A percentile compares a stretch with the other conserved stretches of the same genome.
These are phyloP conservation scores for Neocucurbitaria cava DNA, from an alignment of 2,329 filamentous ascomycete genomes.

Conservation along the genomic window DNA sequence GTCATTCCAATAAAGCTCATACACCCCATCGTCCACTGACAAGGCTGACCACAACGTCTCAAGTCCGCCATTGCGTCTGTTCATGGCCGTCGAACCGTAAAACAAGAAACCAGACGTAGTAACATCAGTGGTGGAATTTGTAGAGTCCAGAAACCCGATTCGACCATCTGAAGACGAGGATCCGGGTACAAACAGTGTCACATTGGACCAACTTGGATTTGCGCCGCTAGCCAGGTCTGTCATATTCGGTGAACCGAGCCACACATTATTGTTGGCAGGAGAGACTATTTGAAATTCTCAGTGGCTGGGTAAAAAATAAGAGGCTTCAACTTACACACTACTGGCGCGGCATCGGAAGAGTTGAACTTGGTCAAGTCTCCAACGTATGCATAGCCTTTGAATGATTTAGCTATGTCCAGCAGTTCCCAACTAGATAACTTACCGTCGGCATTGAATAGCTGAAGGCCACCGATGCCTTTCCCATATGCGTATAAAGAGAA, in stretches of 20 bases:
- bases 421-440: background rate
- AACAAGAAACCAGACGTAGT: conserved; percentile 24
- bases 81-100: conserved; percentile 26
- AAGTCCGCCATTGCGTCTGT: conserved; percentile 14
- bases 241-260: conserved; percentile 22
- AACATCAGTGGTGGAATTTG: conserved; percentile 1
- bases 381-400: conserved; percentile 27
- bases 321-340: conserved; percentile 15
- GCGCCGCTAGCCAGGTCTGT: conserved; percentile 10
- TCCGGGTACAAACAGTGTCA: conserved; percentile 23
- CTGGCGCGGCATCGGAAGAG: conserved; percentile 24
- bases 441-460: conserved; percentile 29
- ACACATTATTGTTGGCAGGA: conserved; percentile 5
- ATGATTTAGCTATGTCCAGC: background rate
- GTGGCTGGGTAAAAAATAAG: no score
- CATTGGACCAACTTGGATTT: conserved; percentile 21
- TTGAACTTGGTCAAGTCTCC: conserved; percentile 20
- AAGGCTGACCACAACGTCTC: conserved; percentile 21
- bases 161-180: conserved; percentile 11
- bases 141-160: conserved; percentile 22
- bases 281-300: conserved; percentile 14
- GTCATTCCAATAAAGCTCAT: conserved; percentile 32
- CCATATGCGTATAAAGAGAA: conserved; percentile 29
- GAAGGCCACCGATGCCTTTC: conserved; percentile 19
- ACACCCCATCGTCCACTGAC: conserved; percentile 10